Percentiles rank a stretch among this genome's conserved stretches.
phyloP scores from a whole-genome alignment of 768 basidiomycete genomes.

The Auriscalpium vulgare region DNA sequence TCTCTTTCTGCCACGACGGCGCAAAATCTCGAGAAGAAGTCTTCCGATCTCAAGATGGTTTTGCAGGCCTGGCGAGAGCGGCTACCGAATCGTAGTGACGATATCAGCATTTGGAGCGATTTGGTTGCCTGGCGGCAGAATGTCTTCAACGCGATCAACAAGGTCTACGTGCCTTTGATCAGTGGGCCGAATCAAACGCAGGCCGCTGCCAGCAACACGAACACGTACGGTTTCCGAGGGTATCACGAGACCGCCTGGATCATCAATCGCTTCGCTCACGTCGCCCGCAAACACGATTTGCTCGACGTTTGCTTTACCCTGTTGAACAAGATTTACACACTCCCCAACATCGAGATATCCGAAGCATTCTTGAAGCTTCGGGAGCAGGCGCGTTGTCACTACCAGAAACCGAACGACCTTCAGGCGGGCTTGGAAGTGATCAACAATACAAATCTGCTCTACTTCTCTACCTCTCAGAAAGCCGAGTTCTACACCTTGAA shows the following conservation, averaged over 20 bases:
- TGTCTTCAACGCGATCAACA: conserved; percentile 95
- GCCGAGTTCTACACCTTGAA: conserved; percentile 98
- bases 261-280: conserved; percentile 98
- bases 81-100: conserved; percentile 90
- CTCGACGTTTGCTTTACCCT: conserved; percentile 93
- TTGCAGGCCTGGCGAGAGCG: conserved; percentile 96
- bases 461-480: conserved; percentile 91
- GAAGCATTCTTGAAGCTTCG: conserved; percentile 98
- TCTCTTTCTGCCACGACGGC: conserved; percentile 82
- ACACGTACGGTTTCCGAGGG: conserved; percentile 88
- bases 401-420: conserved; percentile 89
- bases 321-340: conserved; percentile 94
- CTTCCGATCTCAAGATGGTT: conserved; percentile 91
- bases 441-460: conserved; percentile 98
- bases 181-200: conserved; percentile 37
- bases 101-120: conserved; percentile 98
- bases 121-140: conserved; percentile 99
- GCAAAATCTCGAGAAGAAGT: conserved; percentile 88
- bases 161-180: conserved; percentile 90
- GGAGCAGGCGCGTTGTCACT: conserved; percentile 97
- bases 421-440: conserved; percentile 95
- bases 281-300: conserved; percentile 93
- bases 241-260: conserved; percentile 99
- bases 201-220: conserved; percentile 48
- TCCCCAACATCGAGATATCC: conserved; percentile 99